Percentiles rank a stretch among this genome's conserved stretches.
phyloP scores from a whole-genome alignment of 805 yeast genomes.

The Sungouiella thailandica region DNA sequence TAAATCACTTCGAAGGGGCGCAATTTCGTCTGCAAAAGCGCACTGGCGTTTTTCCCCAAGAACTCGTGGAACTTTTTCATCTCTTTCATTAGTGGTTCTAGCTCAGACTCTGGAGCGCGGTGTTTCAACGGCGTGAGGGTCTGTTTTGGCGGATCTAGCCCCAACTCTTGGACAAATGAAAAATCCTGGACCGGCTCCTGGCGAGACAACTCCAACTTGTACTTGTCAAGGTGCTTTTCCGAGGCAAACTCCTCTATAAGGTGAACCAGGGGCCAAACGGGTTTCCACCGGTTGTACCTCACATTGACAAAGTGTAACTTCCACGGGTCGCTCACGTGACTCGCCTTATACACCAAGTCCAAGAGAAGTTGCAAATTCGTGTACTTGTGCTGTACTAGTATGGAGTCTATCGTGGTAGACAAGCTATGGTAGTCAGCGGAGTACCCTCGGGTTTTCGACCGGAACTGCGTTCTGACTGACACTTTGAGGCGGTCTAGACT shows the following conservation, averaged over 20 bases:
- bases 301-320: slow-evolving; percentile 15
- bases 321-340: slow-evolving; percentile 16
- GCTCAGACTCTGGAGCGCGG: background rate
- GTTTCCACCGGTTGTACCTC: slow-evolving; percentile 18
- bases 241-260: slow-evolving; percentile 22
- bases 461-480: slow-evolving; percentile 12
- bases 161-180: slow-evolving; percentile 9
- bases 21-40: slow-evolving; percentile 21
- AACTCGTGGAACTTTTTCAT: slow-evolving; percentile 18
- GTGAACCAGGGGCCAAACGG: slow-evolving; percentile 33
- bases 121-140: background rate
- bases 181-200: slow-evolving; percentile 6
- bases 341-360: slow-evolving; percentile 23
- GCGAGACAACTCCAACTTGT: slow-evolving; percentile 12
- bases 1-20: slow-evolving; percentile 28
- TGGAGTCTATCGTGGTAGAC: slow-evolving; percentile 17
- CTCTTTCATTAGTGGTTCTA: slow-evolving; percentile 7
- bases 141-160: slow-evolving; percentile 1
- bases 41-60: slow-evolving; percentile 13
- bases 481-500: slow-evolving; percentile 9
- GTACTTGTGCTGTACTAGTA: slow-evolving; percentile 26
- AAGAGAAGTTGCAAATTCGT: slow-evolving; percentile 19
- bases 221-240: slow-evolving; percentile 8
- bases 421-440: slow-evolving; percentile 9
- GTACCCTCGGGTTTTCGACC: slow-evolving; percentile 5